Evolutionary conservation across 2,329 filamentous ascomycete species (phyloP).

Genomic region (Botrytis elliptica): DNA sequence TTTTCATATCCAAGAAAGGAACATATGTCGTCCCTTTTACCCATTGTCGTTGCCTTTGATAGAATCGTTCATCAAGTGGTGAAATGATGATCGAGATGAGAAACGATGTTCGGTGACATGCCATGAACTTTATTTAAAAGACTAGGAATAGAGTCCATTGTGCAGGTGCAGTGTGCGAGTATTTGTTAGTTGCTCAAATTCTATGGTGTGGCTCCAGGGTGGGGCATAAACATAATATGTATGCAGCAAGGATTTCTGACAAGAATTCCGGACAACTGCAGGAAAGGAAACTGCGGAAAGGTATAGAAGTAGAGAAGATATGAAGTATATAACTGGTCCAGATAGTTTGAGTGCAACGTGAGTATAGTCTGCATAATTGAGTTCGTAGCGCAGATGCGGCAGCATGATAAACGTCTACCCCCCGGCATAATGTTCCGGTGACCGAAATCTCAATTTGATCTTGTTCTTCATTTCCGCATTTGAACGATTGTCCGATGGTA

Average conservation of each 20-base stretch:
- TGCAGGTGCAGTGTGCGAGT: slow-evolving; percentile 2
- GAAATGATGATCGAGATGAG: background rate
- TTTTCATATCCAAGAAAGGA: slow-evolving; percentile 24
- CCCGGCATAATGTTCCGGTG: slow-evolving; percentile 16
- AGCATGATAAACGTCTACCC: slow-evolving; percentile 10
- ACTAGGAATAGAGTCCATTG: background rate
- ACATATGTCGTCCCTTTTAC: slow-evolving; percentile 19
- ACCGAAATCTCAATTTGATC: slow-evolving; percentile 14
- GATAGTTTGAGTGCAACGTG: background rate
- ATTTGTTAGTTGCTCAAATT: slow-evolving; percentile 15
- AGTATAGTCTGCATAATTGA: slow-evolving; percentile 11
- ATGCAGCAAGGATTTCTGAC: slow-evolving; percentile 14
- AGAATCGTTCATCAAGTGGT: background rate
- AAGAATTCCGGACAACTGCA: slow-evolving; percentile 6
- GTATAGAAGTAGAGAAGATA: slow-evolving; percentile 4
- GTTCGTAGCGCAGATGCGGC: slow-evolving; percentile 7
- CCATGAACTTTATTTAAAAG: slow-evolving; percentile 5
- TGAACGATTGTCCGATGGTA: background rate
- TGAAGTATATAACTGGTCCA: background rate
- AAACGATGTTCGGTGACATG: background rate
- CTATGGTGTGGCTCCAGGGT: slow-evolving; percentile 8
- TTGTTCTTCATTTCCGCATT: slow-evolving; percentile 13
- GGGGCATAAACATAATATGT: slow-evolving; percentile 14
- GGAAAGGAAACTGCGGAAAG: slow-evolving; percentile 11
- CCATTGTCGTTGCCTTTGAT: background rate